Conservation (phyloP, 441 rosid genomes). For the Gossypium schwendimanii region DNA sequence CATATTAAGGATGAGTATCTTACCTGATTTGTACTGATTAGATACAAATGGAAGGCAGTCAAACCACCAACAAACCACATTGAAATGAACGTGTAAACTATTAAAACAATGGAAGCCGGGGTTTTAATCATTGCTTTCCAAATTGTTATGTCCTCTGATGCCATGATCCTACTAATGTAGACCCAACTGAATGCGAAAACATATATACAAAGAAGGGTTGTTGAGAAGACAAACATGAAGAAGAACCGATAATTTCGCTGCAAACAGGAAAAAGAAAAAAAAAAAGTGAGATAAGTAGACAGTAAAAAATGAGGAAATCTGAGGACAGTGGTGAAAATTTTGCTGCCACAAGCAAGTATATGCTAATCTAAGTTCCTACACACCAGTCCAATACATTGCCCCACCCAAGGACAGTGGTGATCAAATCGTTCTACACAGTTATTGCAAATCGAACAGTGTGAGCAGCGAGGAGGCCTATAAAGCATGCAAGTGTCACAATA, state of each 20-base stretch:
- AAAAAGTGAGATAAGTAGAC: background rate
- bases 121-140: constrained; percentile 47
- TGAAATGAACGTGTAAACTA: constrained; percentile 48
- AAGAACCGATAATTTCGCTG: constrained; percentile 65
- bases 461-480: constrained; percentile 67
- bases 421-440: constrained; percentile 69
- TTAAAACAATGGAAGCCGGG: constrained; percentile 40
- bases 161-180: constrained; percentile 27
- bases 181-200: constrained; percentile 64
- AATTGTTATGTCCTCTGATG: constrained; percentile 30
- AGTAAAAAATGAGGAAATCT: background rate
- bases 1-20: background rate
- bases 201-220: constrained; percentile 52
- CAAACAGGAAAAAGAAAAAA: constrained; percentile 9
- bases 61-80: constrained; percentile 69
- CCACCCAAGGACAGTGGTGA: constrained; percentile 83
- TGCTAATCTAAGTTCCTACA: background rate
- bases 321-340: background rate
- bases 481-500: constrained; percentile 76
- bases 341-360: background rate
- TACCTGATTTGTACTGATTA: constrained; percentile 62
- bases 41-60: constrained; percentile 53
- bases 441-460: constrained; percentile 71
- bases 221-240: constrained; percentile 59
- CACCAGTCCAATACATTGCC: constrained; percentile 69